Evolutionary conservation across 2,329 filamentous ascomycete genomes (phyloP), one percentile per base, ranked within the genome.

Genomic region (Alternaria brassicicola): DNA sequence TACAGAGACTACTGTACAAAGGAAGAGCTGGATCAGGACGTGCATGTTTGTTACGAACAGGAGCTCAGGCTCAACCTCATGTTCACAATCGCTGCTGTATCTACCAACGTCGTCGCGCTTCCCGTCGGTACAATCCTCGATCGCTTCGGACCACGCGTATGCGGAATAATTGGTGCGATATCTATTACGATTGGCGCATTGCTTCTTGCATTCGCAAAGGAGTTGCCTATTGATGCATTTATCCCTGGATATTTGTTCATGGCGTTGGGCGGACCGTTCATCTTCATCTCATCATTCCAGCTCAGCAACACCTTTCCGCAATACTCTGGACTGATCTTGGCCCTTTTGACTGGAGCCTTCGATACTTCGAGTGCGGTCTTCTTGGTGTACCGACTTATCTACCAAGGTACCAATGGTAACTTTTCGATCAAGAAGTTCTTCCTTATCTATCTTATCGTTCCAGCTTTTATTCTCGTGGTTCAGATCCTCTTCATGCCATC

Each of bases 71-170:
- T 97, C 55, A 97, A 97, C 75, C 81, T 97, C 65, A 96, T 96
- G 91, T 97, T 97, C 81, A 96, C 92, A 6, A 85, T 93, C 38
- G 93, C 93, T 12, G 93, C 92, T 13, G 92, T 96, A 9, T 90
- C 86, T 6, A 96, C 93, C 36, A 97, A 97, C 70, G 89, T 96
- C 12, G 91, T 88, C 38, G 93, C 93, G 12, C 83, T 97, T 6
- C 91, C 93, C 2, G 88, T 96, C 10, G 93, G 93, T 43, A 91
- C 91, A 3, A 89, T 96, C 42, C 85, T 97, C 21, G 93, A 97
- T 78, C 84, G 87, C 61, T 93, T 86, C 71, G 93, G 93, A 1
- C 93, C 93, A 13, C 85, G 90, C 54, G 83, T 91, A 4, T 90
- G 90, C 68, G 89, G 91, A 3, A 81, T 93, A 21, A 84, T 89